Evolutionary conservation across 2,329 filamentous ascomycete genomes (phyloP).

Genomic region (Trichophyton rubrum): DNA sequence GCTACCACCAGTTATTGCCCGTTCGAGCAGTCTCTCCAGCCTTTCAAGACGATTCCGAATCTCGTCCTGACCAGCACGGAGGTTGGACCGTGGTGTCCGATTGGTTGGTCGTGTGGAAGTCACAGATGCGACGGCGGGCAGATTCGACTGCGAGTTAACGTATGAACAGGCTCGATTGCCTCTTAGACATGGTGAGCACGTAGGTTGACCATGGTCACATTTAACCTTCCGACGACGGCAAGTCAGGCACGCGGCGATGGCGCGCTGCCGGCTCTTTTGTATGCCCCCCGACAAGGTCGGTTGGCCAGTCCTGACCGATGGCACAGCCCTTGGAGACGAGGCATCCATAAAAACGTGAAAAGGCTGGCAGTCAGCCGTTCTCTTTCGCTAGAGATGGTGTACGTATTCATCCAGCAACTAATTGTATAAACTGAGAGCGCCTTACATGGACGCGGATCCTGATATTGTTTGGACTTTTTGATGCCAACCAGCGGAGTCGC

Average conservation of each 20-base stretch:
- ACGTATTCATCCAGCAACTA: background rate
- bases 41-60: slow-evolving; percentile 8
- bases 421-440: no score
- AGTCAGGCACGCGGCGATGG: background rate
- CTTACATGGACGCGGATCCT: no score
- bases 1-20: slow-evolving; percentile 1
- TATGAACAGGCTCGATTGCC: background rate
- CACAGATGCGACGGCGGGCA: background rate
- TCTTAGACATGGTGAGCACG: background rate
- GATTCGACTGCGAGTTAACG: background rate
- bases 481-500: no score
- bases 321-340: background rate
- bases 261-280: background rate
- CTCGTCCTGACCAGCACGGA: slow-evolving; percentile 7
- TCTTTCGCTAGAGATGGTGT: background rate
- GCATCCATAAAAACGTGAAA: background rate
- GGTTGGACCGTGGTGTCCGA: background rate
- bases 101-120: background rate
- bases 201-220: slow-evolving; percentile 1
- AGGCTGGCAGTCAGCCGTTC: background rate
- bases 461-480: no score
- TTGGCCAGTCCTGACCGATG: background rate
- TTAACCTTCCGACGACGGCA: slow-evolving; percentile 1
- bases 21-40: slow-evolving; percentile 8
- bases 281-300: background rate